These are phyloP conservation scores for Karstenula rhodostoma DNA, from an alignment of 2,329 filamentous ascomycete species.

Conservation along the genomic window DNA sequence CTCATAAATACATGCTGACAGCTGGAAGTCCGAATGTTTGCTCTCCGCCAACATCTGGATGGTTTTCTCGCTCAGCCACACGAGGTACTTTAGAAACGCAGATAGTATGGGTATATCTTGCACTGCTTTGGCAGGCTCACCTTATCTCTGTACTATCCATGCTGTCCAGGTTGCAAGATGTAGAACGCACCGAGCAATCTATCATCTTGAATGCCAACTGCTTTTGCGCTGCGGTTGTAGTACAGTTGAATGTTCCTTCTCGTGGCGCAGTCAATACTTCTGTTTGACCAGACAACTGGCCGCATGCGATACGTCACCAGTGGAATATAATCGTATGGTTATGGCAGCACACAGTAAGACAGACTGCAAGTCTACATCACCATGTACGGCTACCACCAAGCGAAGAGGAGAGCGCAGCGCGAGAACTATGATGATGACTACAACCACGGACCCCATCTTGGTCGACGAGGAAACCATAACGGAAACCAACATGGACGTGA, in stretches of 20 bases:
- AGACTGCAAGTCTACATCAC: not conserved
- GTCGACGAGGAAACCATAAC: not conserved
- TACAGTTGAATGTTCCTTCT: not conserved
- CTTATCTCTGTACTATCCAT: too few relatives aligned
- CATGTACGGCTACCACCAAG: not conserved
- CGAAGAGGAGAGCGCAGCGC: not conserved
- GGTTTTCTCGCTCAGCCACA: too few relatives aligned
- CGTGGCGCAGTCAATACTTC: not conserved
- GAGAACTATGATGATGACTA: not conserved
- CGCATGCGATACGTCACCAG: too few relatives aligned
- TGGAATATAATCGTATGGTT: too few relatives aligned
- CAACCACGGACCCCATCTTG: not conserved
- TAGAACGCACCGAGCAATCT: too few relatives aligned
- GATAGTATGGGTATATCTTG: too few relatives aligned
- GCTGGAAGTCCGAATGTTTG: not conserved
- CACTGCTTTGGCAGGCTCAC: too few relatives aligned
- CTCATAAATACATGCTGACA: not conserved
- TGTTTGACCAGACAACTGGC: too few relatives aligned
- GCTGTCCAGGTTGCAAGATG: too few relatives aligned
- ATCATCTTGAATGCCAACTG: too few relatives aligned
- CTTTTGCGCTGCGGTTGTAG: too few relatives aligned
- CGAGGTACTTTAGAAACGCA: too few relatives aligned
- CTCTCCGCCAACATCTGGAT: not conserved
- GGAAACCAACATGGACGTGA: not conserved
- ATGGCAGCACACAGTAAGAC: not conserved